Evolutionary conservation across 768 basidiomycete species (phyloP).

Genomic region (Candolleomyces eurysporus): DNA sequence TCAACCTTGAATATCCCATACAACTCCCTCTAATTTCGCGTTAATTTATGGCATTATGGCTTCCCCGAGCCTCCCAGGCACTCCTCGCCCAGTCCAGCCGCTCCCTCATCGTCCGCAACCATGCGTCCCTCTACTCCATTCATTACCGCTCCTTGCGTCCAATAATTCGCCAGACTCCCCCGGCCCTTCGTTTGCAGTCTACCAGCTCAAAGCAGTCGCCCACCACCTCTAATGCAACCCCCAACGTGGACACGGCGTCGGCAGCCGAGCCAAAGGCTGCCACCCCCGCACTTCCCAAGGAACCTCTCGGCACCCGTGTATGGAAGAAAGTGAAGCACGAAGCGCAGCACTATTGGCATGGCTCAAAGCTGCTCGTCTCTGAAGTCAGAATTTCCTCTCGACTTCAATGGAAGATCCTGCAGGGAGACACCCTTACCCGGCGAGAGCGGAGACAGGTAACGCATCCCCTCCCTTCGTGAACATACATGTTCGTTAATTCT

Average conservation of each 20-base stretch:
- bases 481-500: neutral
- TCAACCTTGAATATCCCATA: slow-evolving; percentile 2
- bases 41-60: slow-evolving; percentile 70
- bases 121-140: slow-evolving; percentile 3
- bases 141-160: slow-evolving; percentile 23
- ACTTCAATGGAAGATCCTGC: slow-evolving; percentile 88
- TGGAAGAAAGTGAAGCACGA: slow-evolving; percentile 98
- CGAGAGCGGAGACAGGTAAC: slow-evolving; percentile 89
- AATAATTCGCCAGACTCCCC: slow-evolving; percentile 21
- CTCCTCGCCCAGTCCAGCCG: slow-evolving; percentile 8
- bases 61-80: slow-evolving; percentile 50
- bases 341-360: slow-evolving; percentile 95
- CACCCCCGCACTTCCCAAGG: slow-evolving; percentile 45
- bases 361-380: slow-evolving; percentile 88
- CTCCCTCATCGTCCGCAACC: slow-evolving; percentile 2
- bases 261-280: slow-evolving; percentile 41
- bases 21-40: neutral
- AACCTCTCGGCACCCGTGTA: slow-evolving; percentile 54
- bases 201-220: slow-evolving; percentile 33
- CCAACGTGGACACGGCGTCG: slow-evolving; percentile 23
- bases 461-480: neutral
- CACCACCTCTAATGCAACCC: slow-evolving; percentile 15
- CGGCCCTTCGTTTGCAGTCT: slow-evolving; percentile 17
- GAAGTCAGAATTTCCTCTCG: slow-evolving; percentile 89
- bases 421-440: slow-evolving; percentile 87